Base-by-base conservation (phyloP, 768 basidiomycete species). In the Nidularia pulvinata region DNA sequence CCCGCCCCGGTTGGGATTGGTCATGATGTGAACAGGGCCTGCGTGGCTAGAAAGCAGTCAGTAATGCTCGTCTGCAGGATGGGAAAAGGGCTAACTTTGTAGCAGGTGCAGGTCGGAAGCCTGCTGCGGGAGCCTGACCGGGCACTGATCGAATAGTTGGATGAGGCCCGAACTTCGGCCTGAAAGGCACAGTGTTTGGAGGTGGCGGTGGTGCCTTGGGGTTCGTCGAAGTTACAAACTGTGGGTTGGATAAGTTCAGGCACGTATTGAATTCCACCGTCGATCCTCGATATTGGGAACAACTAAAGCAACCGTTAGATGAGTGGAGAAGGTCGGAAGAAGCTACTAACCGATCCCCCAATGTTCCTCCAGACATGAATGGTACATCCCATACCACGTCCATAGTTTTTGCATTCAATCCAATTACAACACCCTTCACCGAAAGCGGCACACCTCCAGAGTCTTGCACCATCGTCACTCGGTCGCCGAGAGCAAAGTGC, bases 321-420 rank as follows among this genome's bases (percentile, higher is more conserved):
- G 46, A 16, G 16, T 35, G 33, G 19, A n/a, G 35, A 5, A 33
- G 14, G 5, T 25, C 13, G 7, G 11, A 13, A 6, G 6, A 13
- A 36, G n/a, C 16, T 33, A 63, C 65, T 19, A 61, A 93, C 91
- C 95, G 79, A 61, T 91, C 92, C 3, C 86, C 85, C 9, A 98
- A 74, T 0, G 91, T 97, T 2, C 82, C 79, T 6, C 97, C 97
- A 19, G 93, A 86, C 84, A 99, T 92, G 72, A 99, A 98, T 1
- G 93, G 81, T 22, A 89, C 87, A 67, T 99, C 97, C 92, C 97
- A 98, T 0, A 96, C 82, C 22, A 98, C 89, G 67, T 98, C 97
- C 82, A 98, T 89, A 3, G 89, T 84, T 64, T 88, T 91, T 2
- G 87, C 72, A 61, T 88, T 92, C 62, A 99, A 70, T 11, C 95